Conservation (phyloP, 306 rosid genomes). For the Arachis hypogaea region DNA sequence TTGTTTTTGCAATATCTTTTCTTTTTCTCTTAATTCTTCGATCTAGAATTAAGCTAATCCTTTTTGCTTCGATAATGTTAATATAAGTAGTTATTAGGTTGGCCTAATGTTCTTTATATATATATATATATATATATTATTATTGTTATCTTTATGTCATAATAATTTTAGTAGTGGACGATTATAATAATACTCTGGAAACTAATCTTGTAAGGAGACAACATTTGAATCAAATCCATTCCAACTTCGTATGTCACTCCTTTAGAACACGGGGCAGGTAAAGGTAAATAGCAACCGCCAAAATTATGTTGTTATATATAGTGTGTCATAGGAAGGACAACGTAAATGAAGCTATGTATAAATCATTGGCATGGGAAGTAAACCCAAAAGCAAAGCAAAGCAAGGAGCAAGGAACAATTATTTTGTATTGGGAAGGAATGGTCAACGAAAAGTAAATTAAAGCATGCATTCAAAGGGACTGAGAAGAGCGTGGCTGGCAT, state of each 20-base stretch:
- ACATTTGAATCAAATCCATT: neutral
- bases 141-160: neutral
- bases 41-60: too few species aligned
- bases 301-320: neutral
- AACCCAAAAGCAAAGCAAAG: constrained; percentile 29
- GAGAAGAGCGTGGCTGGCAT: neutral
- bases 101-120: neutral
- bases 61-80: neutral
- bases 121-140: too few species aligned
- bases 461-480: constrained; percentile 7
- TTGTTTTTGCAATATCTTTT: neutral
- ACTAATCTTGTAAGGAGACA: neutral
- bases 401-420: constrained; percentile 11
- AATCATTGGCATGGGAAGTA: constrained; percentile 15
- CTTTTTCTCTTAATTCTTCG: neutral
- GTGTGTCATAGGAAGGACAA: constrained; percentile 35
- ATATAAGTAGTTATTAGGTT: neutral
- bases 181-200: neutral
- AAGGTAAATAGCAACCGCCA: neutral
- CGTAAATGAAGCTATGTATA: constrained; percentile 2
- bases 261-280: too few species aligned
- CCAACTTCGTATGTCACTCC: neutral
- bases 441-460: neutral
- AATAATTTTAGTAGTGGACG: neutral
- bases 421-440: constrained; percentile 17